phyloP scores from a whole-genome alignment of 768 basidiomycete species.

The Baorangia bicolor region DNA sequence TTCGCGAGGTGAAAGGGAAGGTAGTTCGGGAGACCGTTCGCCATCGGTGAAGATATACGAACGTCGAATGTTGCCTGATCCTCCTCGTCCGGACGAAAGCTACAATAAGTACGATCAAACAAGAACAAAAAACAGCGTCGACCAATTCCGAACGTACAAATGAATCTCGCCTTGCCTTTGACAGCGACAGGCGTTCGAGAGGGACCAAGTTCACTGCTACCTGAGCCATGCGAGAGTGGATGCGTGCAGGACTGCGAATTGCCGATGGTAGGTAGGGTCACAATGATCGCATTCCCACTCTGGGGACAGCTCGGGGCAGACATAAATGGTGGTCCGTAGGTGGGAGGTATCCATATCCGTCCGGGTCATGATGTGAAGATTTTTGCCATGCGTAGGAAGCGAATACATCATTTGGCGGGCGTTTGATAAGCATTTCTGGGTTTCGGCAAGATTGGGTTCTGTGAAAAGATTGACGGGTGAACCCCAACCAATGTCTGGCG shows the following conservation, averaged over 20 bases:
- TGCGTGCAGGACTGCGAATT: neutral
- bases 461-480: neutral
- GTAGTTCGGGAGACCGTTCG: neutral
- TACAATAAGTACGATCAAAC: conserved; percentile 3
- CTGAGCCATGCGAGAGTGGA: conserved; percentile 10
- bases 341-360: conserved; percentile 5
- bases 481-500: conserved; percentile 9
- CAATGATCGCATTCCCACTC: neutral
- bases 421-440: conserved; percentile 18
- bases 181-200: neutral
- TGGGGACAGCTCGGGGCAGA: neutral
- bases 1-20: neutral
- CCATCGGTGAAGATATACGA: neutral
- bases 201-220: neutral
- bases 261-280: neutral
- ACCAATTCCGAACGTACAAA: conserved; percentile 16
- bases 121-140: neutral
- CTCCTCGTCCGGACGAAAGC: conserved; percentile 24
- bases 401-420: neutral
- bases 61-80: conserved; percentile 22
- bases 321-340: conserved; percentile 19
- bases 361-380: neutral
- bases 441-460: neutral
- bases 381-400: neutral
- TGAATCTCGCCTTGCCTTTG: conserved; percentile 3